Base-by-base conservation (phyloP, 164 flowering plant genomes). In the Kalanchoe fedtschenkoi region DNA sequence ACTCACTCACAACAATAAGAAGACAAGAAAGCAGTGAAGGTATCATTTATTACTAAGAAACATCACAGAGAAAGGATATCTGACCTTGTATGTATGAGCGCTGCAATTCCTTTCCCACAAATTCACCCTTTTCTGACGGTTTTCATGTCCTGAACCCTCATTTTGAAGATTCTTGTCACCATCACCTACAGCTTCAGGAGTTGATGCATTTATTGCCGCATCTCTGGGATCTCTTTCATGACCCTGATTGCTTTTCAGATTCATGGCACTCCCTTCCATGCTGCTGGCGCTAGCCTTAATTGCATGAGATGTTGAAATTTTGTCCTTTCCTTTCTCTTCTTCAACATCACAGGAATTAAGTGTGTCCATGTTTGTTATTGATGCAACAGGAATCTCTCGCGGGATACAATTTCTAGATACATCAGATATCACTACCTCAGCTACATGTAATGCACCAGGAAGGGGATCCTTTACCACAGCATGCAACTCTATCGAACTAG, bases 381-480 rank as follows among this genome's bases (percentile, higher is more conserved):
- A 51, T 51, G n/a, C 28, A 19, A 24, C 61, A 32, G 19, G 28
- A 58, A 17, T n/a, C 6, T 14, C 16, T 37, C 11, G 26, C n/a
- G 61, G 61, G 34, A 16, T 9, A 33, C 15, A 58, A 19, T 22
- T 32, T 1, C 61, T 34, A 0, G 61, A 19, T 58, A 34, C 33
- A 19, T 34, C 21, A 58, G 41, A 34, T 19, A 58, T 11, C 34
- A 83, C 34, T 58, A 71, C 55, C 55, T 72, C 76, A 46, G 86
- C 83, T 44, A 68, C 24, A 4, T 17, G 62, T 53, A 87, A 55
- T 19, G 88, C 90, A 61, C 79, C 81, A 9, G 86, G 90, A 65
- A 89, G 87, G 58, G 92, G 97, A 41, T 89, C 97, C 51, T 58
- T 75, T 54, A 85, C 90, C 17, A 68, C 63, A 57, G 76, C 74